phyloP scores from a whole-genome alignment of 75 land plant species.

The Selaginella moellendorffii region DNA sequence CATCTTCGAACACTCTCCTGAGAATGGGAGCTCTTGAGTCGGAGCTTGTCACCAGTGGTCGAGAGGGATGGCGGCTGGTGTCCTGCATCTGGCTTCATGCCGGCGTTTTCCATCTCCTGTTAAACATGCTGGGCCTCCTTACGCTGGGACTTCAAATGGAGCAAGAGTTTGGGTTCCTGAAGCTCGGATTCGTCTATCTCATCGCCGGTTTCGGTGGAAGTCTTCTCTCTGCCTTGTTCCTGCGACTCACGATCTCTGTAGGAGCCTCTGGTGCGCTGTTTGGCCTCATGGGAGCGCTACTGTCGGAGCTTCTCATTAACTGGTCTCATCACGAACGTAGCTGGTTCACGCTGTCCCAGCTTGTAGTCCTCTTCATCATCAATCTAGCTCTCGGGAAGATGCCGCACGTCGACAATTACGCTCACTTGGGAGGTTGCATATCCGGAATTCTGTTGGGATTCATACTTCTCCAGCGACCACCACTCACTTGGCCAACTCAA shows the following conservation, averaged over 20 bases:
- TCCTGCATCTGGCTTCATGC: conserved; percentile 88
- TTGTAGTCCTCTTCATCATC: conserved; percentile 14
- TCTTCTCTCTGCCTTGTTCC: conserved; percentile 66
- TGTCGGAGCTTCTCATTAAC: conserved; percentile 85
- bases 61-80: conserved; percentile 82
- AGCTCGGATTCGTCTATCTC: conserved; percentile 55
- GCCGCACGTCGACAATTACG: conserved; percentile 36
- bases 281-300: conserved; percentile 74
- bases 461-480: conserved; percentile 25
- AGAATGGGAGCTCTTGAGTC: conserved; percentile 67
- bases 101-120: conserved; percentile 73
- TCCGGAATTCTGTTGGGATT: conserved; percentile 35
- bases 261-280: conserved; percentile 97
- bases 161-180: conserved; percentile 78
- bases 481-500: neutral
- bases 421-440: conserved; percentile 38
- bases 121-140: conserved; percentile 78
- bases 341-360: neutral
- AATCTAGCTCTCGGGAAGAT: conserved; percentile 31
- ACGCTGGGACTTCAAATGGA: conserved; percentile 75
- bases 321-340: conserved; percentile 26
- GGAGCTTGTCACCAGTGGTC: conserved; percentile 32
- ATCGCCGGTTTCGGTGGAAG: conserved; percentile 83
- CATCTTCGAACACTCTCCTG: conserved; percentile 38
- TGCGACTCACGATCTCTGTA: conserved; percentile 59